Evolutionary conservation across 1,139 yeast species (phyloP).

Genomic region (Petasospora fabianii): DNA sequence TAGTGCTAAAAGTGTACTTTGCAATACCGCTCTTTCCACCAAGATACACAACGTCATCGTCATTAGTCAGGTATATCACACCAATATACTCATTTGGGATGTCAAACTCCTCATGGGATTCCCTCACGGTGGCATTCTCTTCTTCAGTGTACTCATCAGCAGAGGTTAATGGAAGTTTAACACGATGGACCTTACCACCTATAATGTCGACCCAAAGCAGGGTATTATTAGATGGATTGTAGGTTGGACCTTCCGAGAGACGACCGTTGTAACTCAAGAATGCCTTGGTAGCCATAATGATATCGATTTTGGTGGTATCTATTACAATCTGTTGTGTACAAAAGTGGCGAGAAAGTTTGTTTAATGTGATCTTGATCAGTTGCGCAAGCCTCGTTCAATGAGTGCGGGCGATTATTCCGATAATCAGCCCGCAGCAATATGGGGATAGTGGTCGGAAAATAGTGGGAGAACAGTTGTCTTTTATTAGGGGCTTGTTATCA

Average conservation of each 20-base stretch:
- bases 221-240: slow-evolving; percentile 52
- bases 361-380: too few species aligned
- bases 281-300: slow-evolving; percentile 5
- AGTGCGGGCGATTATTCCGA: too few species aligned
- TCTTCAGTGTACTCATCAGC: slow-evolving; percentile 27
- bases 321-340: not conserved
- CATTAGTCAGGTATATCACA: slow-evolving; percentile 54
- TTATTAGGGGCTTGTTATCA: too few species aligned
- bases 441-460: too few species aligned
- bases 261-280: slow-evolving; percentile 29
- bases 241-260: slow-evolving; percentile 65
- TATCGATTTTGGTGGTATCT: not conserved
- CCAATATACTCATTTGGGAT: slow-evolving; percentile 47
- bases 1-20: slow-evolving; percentile 41
- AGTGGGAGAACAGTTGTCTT: too few species aligned
- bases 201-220: slow-evolving; percentile 70
- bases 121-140: slow-evolving; percentile 24
- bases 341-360: too few species aligned
- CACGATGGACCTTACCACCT: slow-evolving; percentile 53
- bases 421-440: too few species aligned
- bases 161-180: slow-evolving; percentile 28
- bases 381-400: too few species aligned
- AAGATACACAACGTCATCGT: slow-evolving; percentile 40
- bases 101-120: slow-evolving; percentile 39
- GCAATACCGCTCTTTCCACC: slow-evolving; percentile 61